phyloP scores from a whole-genome alignment of 1,284 basidiomycete genomes.

The Kalmanozyma brasiliensis region DNA sequence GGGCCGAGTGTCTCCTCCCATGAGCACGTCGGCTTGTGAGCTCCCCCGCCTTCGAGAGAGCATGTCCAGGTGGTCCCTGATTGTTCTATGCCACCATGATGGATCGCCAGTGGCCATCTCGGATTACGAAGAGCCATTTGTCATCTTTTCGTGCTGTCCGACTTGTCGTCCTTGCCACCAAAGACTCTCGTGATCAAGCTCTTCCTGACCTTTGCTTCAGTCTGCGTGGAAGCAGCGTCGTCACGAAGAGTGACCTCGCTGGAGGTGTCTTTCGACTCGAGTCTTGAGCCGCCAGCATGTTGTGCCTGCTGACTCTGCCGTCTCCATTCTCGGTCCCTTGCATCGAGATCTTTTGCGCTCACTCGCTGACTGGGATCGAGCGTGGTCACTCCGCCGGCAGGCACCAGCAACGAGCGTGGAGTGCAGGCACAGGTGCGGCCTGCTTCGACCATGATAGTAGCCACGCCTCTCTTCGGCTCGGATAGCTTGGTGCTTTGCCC shows the following conservation, averaged over 20 bases:
- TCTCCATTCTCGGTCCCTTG: constrained; percentile 27
- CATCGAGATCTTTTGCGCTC: constrained; percentile 35
- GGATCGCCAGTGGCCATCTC: too few species aligned
- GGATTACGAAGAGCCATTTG: background rate
- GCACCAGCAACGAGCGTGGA: constrained; percentile 28
- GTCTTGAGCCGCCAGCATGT: background rate
- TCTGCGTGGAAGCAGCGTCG: background rate
- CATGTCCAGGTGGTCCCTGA: too few species aligned
- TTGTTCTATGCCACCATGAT: too few species aligned
- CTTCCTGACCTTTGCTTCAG: background rate
- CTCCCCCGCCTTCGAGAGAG: too few species aligned
- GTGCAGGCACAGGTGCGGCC: constrained; percentile 38
- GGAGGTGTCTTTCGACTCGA: background rate
- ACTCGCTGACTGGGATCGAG: constrained; percentile 39
- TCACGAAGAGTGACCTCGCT: background rate
- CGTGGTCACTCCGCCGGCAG: constrained; percentile 30
- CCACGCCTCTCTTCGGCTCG: too few species aligned
- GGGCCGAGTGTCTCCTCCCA: too few species aligned
- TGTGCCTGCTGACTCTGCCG: constrained; percentile 9
- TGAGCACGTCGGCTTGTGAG: too few species aligned
- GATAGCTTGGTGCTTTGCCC: too few species aligned
- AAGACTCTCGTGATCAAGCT: background rate
- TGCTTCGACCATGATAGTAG: constrained; percentile 4
- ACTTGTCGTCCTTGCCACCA: constrained; percentile 3
- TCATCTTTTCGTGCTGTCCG: background rate